A percentile compares a stretch with the other conserved stretches of the same genome.
Evolutionary conservation across 495 filamentous ascomycete species (phyloP).

Genomic region (Tirmania nivea): DNA sequence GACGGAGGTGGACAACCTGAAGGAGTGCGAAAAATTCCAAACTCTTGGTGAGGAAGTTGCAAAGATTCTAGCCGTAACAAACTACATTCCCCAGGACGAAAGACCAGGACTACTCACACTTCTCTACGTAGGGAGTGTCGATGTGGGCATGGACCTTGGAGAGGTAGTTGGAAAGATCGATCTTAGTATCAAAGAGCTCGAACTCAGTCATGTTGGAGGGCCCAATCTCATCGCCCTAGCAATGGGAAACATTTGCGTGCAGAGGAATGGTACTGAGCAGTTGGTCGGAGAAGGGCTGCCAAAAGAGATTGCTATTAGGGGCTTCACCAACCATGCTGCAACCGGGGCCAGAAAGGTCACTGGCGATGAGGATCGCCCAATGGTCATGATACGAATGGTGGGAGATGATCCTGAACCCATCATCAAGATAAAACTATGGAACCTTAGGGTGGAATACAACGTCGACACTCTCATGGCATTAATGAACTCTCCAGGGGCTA

Average conservation of each 20-base stretch:
- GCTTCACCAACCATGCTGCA: slow-evolving; percentile 4
- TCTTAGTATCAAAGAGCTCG: slow-evolving; percentile 33
- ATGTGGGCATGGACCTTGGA: slow-evolving; percentile 34
- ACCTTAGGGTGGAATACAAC: slow-evolving; percentile 63
- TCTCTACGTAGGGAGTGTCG: slow-evolving; percentile 38
- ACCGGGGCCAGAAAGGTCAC: slow-evolving; percentile 5
- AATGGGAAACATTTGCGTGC: slow-evolving; percentile 34
- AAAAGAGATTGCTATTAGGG: slow-evolving; percentile 12
- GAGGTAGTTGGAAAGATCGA: slow-evolving; percentile 44
- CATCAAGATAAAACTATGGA: slow-evolving; percentile 64
- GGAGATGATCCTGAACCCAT: slow-evolving; percentile 86
- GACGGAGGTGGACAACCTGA: slow-evolving; percentile 32
- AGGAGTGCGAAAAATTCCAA: slow-evolving; percentile 40
- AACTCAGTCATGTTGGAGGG: slow-evolving; percentile 64
- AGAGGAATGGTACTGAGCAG: slow-evolving; percentile 45
- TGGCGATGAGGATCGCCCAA: slow-evolving; percentile 25
- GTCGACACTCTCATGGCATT: slow-evolving; percentile 62
- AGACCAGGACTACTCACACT: slow-evolving; percentile 72
- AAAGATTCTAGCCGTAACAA: slow-evolving; percentile 65
- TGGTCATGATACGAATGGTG: slow-evolving; percentile 64
- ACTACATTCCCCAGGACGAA: slow-evolving; percentile 90
- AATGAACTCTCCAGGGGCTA: slow-evolving; percentile 40
- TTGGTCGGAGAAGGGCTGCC: slow-evolving; percentile 36
- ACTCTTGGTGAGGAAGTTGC: slow-evolving; percentile 54
- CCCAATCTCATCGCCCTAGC: slow-evolving; percentile 61